phyloP scores from a whole-genome alignment of 257 asterid genomes.

The Galeopsis tetrahit region DNA sequence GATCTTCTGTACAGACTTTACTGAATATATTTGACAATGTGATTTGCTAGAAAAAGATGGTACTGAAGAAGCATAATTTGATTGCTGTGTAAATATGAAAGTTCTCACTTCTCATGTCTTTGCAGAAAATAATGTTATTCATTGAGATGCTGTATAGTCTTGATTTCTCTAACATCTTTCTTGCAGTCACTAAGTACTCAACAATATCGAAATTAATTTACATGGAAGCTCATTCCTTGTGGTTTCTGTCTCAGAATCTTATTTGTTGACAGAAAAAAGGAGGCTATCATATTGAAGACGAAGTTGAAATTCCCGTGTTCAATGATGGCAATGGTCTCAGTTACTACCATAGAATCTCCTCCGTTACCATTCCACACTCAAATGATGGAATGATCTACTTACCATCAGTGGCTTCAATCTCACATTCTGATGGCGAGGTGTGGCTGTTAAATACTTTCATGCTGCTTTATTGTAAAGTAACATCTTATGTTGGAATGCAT shows the following conservation, averaged over 20 bases:
- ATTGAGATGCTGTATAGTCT: conserved; percentile 10
- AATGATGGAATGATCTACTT: conserved; percentile 35
- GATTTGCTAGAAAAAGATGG: conserved; percentile 16
- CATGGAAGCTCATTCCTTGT: conserved; percentile 25
- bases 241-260: conserved; percentile 38
- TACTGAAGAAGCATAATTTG: conserved; percentile 5
- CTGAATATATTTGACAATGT: conserved; percentile 4
- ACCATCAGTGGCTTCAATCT: conserved; percentile 40
- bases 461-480: conserved; percentile 24
- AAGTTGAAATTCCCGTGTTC: conserved; percentile 67
- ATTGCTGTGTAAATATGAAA: background rate
- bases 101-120: conserved; percentile 14
- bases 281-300: conserved; percentile 51
- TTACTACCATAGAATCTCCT: conserved; percentile 30
- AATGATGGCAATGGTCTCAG: conserved; percentile 43
- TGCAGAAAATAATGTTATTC: conserved; percentile 4
- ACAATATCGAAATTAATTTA: conserved; percentile 6
- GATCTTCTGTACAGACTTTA: conserved; percentile 1
- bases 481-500: background rate
- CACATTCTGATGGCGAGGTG: conserved; percentile 62
- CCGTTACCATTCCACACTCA: conserved; percentile 36
- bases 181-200: conserved; percentile 7
- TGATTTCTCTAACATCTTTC: background rate
- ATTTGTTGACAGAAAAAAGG: conserved; percentile 47
- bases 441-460: conserved; percentile 23